phyloP scores from a whole-genome alignment of 345 rosid species.

The Citrus unshiu region DNA sequence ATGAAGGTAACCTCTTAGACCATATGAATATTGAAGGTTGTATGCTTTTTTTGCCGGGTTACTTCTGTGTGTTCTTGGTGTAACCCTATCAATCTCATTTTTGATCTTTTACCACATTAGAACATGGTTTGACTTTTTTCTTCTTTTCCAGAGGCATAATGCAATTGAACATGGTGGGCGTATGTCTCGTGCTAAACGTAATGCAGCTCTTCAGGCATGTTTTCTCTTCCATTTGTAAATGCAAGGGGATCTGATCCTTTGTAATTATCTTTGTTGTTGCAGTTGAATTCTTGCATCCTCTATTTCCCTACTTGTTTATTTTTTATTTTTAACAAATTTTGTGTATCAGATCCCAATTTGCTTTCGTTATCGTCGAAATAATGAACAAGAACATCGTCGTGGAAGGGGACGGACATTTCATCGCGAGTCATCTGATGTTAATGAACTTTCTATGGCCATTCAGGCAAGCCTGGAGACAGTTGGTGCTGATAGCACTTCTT shows the following conservation, averaged over 20 bases:
- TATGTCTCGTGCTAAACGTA: slow-evolving; percentile 92
- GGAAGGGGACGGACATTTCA: slow-evolving; percentile 70
- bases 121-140: background rate
- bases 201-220: slow-evolving; percentile 87
- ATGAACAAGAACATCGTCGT: slow-evolving; percentile 64
- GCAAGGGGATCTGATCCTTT: background rate
- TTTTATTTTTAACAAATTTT: background rate
- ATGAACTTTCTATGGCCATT: slow-evolving; percentile 52
- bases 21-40: background rate
- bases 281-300: background rate
- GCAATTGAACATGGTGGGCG: slow-evolving; percentile 88
- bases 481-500: slow-evolving; percentile 25
- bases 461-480: slow-evolving; percentile 53
- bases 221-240: background rate
- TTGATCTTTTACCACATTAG: background rate
- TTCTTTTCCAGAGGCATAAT: slow-evolving; percentile 77
- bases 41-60: background rate
- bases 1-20: slow-evolving; percentile 60
- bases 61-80: background rate
- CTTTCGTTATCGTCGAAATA: slow-evolving; percentile 59
- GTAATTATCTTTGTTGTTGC: background rate
- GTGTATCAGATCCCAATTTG: slow-evolving; percentile 79
- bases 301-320: slow-evolving; percentile 1
- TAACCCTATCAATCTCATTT: background rate
- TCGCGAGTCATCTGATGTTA: slow-evolving; percentile 60